Evolutionary conservation across 169 alveolate genomes (phyloP), one percentile per base, ranked within the genome.

Genomic region (Toxoplasma gondii): DNA sequence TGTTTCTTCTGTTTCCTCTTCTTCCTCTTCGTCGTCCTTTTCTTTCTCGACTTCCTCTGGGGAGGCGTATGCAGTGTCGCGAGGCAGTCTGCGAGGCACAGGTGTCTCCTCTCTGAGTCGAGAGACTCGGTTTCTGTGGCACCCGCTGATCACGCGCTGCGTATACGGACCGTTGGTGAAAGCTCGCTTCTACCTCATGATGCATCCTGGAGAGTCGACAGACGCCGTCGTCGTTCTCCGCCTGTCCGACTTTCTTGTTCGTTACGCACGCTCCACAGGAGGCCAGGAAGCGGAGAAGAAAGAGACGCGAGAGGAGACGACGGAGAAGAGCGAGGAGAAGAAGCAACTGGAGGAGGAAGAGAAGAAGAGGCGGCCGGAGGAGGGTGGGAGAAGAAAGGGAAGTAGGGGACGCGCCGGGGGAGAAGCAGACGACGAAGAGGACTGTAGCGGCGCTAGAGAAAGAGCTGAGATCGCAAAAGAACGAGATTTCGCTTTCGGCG

Each of bases 201-300:
- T 64, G 74, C 74, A 64, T 64, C 74, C 74, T 4, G 24, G 5
- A 16, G 74, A 64, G 22, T 16, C 74, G 7, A 31, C 74, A 27
- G 74, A 64, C 29, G 84, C 84, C 45, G 84, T 74, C 43, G 84
- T 36, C 43, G 44, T 74, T n/a, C 84, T 74, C 43, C 84, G 84
- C 27, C 39, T 36, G 27, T 74, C 84, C n/a, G 49, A 74, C 44
- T 74, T 31, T 44, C 74, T 64, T 1, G 74, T 64, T 4, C n/a
- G 34, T 31, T 31, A 16, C 74, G 74, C 24, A 4, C 5, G 22
- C 74, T 7, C 74, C 9, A 31, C 9, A 27, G 74, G 5, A 7
- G 74, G 74, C 24, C 34, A 27, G 1, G 74, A 27, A 27, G 29
- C 74, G 29, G 74, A 16, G 7, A 27, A 27, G 74, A 64, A 27